Evolutionary conservation across 352 stramenopile genomes (phyloP), one percentile per base, ranked within the genome.

Genomic region (Thalassiosira livingstoniorum): DNA sequence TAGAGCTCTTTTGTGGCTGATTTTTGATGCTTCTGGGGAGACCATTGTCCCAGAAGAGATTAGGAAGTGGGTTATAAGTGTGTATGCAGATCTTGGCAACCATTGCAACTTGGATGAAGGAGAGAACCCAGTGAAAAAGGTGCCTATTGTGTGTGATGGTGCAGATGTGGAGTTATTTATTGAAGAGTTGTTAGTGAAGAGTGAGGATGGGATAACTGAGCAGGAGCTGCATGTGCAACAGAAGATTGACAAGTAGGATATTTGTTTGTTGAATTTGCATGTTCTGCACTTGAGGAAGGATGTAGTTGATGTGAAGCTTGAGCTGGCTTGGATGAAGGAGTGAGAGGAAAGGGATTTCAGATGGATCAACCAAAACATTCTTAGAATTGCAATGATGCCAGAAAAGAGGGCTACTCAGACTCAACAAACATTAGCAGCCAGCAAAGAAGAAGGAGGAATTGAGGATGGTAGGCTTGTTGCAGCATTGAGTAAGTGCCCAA

Each of bases 1-100:
- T 4, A 21, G 61, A 18, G 65, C 79, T 39, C 32, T 84, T 2
- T 51, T 84, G 15, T 80, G 77, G 71, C 71, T 43, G 25, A 64
- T 78, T n/a, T 78, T 79, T 66, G n/a, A n/a, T n/a, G 53, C 39
- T 55, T 3, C 13, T 2, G 18, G n/a, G n/a, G n/a, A n/a, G n/a
- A n/a, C n/a, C n/a, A n/a, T n/a, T n/a, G n/a, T n/a, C n/a, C n/a
- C n/a, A n/a, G n/a, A n/a, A n/a, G n/a, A n/a, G n/a, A n/a, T n/a
- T n/a, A n/a, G n/a, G n/a, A n/a, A n/a, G n/a, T n/a, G n/a, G n/a
- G n/a, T n/a, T n/a, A n/a, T n/a, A n/a, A n/a, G n/a, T n/a, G n/a
- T n/a, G n/a, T n/a, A n/a, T n/a, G n/a, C n/a, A n/a, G n/a, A n/a
- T n/a, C n/a, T n/a, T n/a, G n/a, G n/a, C n/a, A n/a, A n/a, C n/a